phyloP scores from a whole-genome alignment of 2,329 filamentous ascomycete genomes.

The Cryphonectria naterciae region DNA sequence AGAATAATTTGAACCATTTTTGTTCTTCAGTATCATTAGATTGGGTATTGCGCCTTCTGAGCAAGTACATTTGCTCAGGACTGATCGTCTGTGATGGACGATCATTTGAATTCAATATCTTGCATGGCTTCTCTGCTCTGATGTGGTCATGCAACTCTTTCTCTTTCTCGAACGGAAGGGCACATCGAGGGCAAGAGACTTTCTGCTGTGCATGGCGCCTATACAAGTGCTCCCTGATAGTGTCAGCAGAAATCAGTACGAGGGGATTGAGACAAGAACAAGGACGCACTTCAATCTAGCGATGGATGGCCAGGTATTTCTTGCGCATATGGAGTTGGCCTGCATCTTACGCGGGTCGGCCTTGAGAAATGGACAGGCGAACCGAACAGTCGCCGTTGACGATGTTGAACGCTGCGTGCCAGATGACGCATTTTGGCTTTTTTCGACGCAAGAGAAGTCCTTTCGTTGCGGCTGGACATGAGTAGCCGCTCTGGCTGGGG shows the following conservation, averaged over 20 bases:
- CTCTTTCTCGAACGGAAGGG: constrained; percentile 4
- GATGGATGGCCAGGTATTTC: constrained; percentile 12
- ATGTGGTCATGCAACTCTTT: constrained; percentile 7
- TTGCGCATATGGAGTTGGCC: constrained; percentile 6
- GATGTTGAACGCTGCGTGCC: not conserved
- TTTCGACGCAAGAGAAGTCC: not conserved
- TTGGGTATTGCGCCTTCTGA: constrained; percentile 11
- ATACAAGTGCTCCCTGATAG: constrained; percentile 14
- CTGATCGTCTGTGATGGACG: constrained; percentile 6
- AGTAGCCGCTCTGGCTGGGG: not conserved
- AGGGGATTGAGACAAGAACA: not conserved
- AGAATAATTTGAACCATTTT: constrained; percentile 14
- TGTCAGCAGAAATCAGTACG: not conserved
- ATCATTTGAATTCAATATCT: constrained; percentile 3
- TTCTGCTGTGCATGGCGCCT: constrained; percentile 8
- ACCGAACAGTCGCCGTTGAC: not conserved
- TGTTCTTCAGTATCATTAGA: constrained; percentile 1
- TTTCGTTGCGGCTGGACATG: not conserved
- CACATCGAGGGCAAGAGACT: constrained; percentile 13
- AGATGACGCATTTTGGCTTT: not conserved
- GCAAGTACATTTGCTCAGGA: constrained; percentile 3
- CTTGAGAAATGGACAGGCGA: constrained; percentile 14
- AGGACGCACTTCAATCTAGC: constrained; percentile 8
- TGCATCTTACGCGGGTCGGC: constrained; percentile 5
- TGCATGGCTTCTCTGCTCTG: constrained; percentile 1